phyloP scores from a whole-genome alignment of 108 stramenopile genomes.

The Aurantiochytrium sp. region DNA sequence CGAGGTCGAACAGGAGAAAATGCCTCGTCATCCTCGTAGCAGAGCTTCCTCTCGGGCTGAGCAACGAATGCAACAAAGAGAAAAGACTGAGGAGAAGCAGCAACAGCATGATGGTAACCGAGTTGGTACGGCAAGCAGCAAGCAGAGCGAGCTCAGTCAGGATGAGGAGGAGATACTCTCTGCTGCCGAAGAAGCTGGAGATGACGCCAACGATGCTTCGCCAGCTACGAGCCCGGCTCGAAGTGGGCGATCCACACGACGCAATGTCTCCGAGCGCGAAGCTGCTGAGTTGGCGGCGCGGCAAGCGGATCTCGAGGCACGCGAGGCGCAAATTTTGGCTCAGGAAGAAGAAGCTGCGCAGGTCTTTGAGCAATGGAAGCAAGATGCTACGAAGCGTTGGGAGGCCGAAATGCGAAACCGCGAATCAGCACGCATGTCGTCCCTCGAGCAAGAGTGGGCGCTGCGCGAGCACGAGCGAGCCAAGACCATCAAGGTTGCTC shows the following conservation, averaged over 20 bases:
- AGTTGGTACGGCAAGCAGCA: not conserved
- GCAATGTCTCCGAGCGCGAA: too few species aligned
- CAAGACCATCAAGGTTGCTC: not conserved
- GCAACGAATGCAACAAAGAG: not conserved
- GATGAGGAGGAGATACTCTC: not conserved
- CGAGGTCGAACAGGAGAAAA: not conserved
- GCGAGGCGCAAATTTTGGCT: not conserved
- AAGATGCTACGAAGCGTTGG: not conserved
- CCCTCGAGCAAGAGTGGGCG: not conserved
- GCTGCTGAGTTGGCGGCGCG: too few species aligned
- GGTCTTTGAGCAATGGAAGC: not conserved
- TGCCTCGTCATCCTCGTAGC: too few species aligned
- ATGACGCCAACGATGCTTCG: not conserved
- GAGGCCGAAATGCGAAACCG: not conserved
- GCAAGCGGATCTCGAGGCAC: too few species aligned
- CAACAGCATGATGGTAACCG: not conserved
- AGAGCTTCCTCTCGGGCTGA: not conserved
- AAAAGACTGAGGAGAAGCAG: not conserved
- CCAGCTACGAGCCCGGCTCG: not conserved
- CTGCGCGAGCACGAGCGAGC: conserved; percentile 12
- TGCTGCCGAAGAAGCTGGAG: not conserved
- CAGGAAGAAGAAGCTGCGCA: not conserved
- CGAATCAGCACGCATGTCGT: not conserved
- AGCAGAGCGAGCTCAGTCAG: not conserved
- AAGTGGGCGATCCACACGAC: not conserved